Percentiles rank a stretch among this genome's conserved stretches.
These are phyloP conservation scores for Colletotrichum filicis DNA, from an alignment of 2,329 filamentous ascomycete genomes.

Conservation along the genomic window DNA sequence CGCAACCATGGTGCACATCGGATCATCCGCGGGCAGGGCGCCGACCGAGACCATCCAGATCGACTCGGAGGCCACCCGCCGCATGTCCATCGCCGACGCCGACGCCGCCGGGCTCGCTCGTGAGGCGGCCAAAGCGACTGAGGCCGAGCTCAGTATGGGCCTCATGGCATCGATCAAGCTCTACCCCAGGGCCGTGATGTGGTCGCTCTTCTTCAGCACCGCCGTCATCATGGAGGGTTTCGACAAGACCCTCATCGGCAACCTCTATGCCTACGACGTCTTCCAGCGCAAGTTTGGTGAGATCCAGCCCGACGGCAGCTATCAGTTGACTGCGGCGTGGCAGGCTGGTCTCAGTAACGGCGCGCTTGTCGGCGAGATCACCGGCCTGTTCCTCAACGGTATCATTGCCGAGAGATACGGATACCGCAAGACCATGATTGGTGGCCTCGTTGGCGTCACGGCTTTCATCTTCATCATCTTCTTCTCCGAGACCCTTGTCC, in stretches of 20 bases:
- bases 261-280: slow-evolving; percentile 35
- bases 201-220: slow-evolving; percentile 54
- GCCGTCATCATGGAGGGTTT: slow-evolving; percentile 53
- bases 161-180: slow-evolving; percentile 52
- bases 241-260: slow-evolving; percentile 32
- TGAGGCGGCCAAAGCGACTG: slow-evolving; percentile 51
- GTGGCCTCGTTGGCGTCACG: slow-evolving; percentile 49
- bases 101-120: slow-evolving; percentile 15
- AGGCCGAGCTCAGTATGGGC: slow-evolving; percentile 50
- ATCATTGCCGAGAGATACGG: slow-evolving; percentile 58
- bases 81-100: slow-evolving; percentile 2
- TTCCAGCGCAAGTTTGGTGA: slow-evolving; percentile 54
- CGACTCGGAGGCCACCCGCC: slow-evolving; percentile 16
- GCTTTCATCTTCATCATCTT: slow-evolving; percentile 61
- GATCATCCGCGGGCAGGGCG: slow-evolving; percentile 8
- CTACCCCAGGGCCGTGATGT: slow-evolving; percentile 55
- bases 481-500: slow-evolving; percentile 53
- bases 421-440: slow-evolving; percentile 59
- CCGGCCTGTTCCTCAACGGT: slow-evolving; percentile 62
- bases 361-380: slow-evolving; percentile 58
- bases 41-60: background rate
- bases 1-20: slow-evolving; percentile 9
- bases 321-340: slow-evolving; percentile 60
- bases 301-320: slow-evolving; percentile 47
- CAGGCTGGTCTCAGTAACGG: slow-evolving; percentile 63